phyloP scores from a whole-genome alignment of 306 rosid genomes.

The Elaeagnus macrophylla region DNA sequence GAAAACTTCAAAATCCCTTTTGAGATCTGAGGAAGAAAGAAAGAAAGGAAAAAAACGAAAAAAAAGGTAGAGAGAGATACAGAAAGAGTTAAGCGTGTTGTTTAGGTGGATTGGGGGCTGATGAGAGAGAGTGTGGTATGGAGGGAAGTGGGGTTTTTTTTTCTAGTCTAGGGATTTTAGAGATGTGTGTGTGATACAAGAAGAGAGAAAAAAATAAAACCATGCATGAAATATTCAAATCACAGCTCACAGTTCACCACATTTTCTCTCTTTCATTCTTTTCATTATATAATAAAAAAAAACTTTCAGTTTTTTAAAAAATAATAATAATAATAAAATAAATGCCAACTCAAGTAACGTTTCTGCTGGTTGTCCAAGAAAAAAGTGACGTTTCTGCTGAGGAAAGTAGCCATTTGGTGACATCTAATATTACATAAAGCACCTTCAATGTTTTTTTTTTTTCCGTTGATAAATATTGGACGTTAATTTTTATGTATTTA shows the following conservation, averaged over 20 bases:
- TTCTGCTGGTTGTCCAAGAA: no score
- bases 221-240: constrained; percentile 30
- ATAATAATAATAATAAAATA: no score
- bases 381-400: no score
- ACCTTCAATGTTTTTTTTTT: no score
- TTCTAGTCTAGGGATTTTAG: constrained; percentile 65
- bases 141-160: constrained; percentile 21
- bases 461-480: no score
- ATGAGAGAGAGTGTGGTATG: constrained; percentile 15
- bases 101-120: constrained; percentile 3
- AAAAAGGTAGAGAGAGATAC: background rate
- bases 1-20: background rate
- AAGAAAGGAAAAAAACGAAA: background rate
- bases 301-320: no score
- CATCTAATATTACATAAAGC: no score
- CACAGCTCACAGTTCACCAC: constrained; percentile 89
- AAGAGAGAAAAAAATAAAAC: constrained; percentile 27
- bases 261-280: constrained; percentile 2
- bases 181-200: constrained; percentile 30
- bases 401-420: no score
- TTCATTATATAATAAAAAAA: background rate
- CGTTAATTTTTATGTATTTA: no score
- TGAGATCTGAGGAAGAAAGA: constrained; percentile 33
- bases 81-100: background rate
- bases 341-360: no score